These are phyloP conservation scores for Hypoxylon intermedium DNA, from an alignment of 495 filamentous ascomycete genomes.

Conservation along the genomic window DNA sequence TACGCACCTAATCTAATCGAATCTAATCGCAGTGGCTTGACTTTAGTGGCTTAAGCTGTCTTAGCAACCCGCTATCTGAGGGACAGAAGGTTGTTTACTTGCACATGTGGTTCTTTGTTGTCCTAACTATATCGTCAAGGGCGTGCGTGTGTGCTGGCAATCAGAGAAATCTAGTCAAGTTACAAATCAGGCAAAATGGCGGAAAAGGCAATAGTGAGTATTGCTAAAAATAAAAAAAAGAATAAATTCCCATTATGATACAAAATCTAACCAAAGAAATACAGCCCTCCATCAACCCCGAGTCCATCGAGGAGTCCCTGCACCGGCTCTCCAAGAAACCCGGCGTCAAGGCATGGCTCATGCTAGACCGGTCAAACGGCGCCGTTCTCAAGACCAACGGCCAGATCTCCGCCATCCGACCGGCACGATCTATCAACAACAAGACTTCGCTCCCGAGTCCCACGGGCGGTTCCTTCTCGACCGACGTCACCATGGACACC, in stretches of 20 bases:
- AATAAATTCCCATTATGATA: background rate
- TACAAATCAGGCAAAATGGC: conserved; percentile 21
- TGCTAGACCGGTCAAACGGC: conserved; percentile 65
- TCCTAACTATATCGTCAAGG: background rate
- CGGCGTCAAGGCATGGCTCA: conserved; percentile 69
- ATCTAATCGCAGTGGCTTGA: conserved; percentile 19
- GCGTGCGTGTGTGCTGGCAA: background rate
- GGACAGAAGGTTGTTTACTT: background rate
- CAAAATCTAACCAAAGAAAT: background rate
- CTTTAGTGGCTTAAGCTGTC: conserved; percentile 16
- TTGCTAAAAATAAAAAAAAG: too few relatives aligned
- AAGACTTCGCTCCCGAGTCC: conserved; percentile 41
- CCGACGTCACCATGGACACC: conserved; percentile 43
- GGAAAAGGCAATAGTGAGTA: conserved; percentile 35
- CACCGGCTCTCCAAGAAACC: conserved; percentile 68
- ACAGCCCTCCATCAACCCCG: conserved; percentile 35
- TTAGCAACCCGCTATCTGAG: background rate
- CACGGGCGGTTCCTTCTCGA: conserved; percentile 46
- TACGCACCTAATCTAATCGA: background rate
- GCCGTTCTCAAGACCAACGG: conserved; percentile 68
- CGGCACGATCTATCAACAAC: conserved; percentile 36
- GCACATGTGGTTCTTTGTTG: background rate
- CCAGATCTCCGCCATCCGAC: conserved; percentile 57
- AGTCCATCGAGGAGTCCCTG: conserved; percentile 58
- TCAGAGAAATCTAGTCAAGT: background rate